Evolutionary conservation across 805 yeast genomes (phyloP), one percentile per base, ranked within the genome.

Genomic region (Candida dendrica): DNA sequence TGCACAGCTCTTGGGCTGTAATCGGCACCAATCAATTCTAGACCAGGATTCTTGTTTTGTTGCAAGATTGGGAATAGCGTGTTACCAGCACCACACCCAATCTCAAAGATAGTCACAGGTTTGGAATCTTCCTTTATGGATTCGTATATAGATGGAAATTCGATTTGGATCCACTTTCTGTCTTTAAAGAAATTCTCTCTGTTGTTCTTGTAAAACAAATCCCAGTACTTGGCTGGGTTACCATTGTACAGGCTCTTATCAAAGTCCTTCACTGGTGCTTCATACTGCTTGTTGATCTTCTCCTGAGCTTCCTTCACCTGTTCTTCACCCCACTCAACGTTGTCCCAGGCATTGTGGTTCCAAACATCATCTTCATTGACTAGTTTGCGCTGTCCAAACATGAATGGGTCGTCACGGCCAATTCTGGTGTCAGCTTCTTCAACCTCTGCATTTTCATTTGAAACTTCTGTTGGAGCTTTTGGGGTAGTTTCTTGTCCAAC

Each of bases 71-170:
- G 98, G 61, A 84, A 93, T 69, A 93, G 75, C 0, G 98, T 93
- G 61, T 93, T 93, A 10, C 98, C 98, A 5, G 96, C 98, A 43
- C 98, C 98, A 65, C 98, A 93, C 3, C 98, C 98, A 37, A 93
- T 83, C 62, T 93, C 98, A 42, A 93, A 71, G 29, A 93, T 82
- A 3, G 81, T 78, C 18, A 73, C 72, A 4, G 82, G 76, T n/a
- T 88, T 84, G 6, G 81, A 71, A 49, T 81, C 84, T 19, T 75
- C 73, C 47, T 78, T 77, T 3, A 95, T 87, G 6, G 87, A 84
- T 46, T 81, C 82, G 56, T 84, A 91, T 30, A 93, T 64, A 13
- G 77, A 66, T 1, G 98, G 98, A 49, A 93, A 93, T 65, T 93
- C 98, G 38, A 91, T 83, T 58, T 86, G 88, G 45, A 93, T 70